Percentiles rank a stretch among this genome's conserved stretches.
Evolutionary conservation across 257 asterid genomes (phyloP).

Genomic region (Fraxinus americana): DNA sequence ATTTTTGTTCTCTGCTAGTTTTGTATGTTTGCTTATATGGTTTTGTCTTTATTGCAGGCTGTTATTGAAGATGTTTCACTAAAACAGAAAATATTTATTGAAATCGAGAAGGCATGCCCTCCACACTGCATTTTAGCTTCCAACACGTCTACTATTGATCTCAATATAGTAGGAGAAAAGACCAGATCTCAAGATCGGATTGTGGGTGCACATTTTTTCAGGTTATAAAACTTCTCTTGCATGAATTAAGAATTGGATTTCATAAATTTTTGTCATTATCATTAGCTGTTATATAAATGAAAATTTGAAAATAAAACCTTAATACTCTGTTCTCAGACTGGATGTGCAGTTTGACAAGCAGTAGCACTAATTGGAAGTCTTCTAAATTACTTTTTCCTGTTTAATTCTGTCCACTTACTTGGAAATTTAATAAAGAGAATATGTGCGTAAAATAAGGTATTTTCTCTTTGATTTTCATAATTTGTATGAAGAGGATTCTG

Average conservation of each 20-base stretch:
- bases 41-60: conserved; percentile 68
- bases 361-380: conserved; percentile 1
- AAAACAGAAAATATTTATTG: conserved; percentile 83
- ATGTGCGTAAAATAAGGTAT: neutral
- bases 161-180: conserved; percentile 71
- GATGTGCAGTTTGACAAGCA: conserved; percentile 17
- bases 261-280: neutral
- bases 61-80: conserved; percentile 78
- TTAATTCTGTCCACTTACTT: conserved; percentile 8
- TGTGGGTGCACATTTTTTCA: conserved; percentile 98
- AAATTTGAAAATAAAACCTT: neutral
- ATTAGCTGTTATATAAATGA: neutral
- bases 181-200: conserved; percentile 81
- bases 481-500: neutral
- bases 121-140: conserved; percentile 93
- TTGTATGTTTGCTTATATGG: conserved; percentile 23
- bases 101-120: conserved; percentile 87
- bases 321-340: neutral
- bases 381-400: neutral
- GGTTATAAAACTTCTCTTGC: conserved; percentile 45
- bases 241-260: neutral
- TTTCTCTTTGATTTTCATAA: neutral
- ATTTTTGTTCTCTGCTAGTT: neutral
- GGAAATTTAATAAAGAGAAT: neutral
- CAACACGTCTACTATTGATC: conserved; percentile 94